phyloP scores from a whole-genome alignment of 108 stramenopile genomes.

The Skeletonema marinoi region DNA sequence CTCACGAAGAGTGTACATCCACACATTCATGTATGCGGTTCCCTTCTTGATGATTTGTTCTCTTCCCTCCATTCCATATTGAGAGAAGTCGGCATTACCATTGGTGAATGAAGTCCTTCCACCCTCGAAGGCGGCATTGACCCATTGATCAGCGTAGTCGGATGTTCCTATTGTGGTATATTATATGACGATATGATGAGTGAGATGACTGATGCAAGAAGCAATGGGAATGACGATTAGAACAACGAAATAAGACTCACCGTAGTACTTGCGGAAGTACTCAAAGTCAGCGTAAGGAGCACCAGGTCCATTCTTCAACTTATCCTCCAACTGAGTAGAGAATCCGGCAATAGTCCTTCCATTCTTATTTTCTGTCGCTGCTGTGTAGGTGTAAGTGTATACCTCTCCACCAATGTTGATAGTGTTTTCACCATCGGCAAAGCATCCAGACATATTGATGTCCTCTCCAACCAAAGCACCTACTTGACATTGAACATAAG shows the following conservation, averaged over 20 bases:
- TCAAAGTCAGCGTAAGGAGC: constrained; percentile 56
- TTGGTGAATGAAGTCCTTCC: constrained; percentile 49
- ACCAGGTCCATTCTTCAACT: constrained; percentile 43
- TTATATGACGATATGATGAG: not conserved
- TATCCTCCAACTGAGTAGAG: constrained; percentile 47
- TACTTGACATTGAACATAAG: constrained; percentile 71
- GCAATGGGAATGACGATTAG: not conserved
- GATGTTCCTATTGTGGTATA: constrained; percentile 6
- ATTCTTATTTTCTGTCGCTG: constrained; percentile 56
- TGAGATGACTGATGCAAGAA: not conserved
- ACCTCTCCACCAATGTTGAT: constrained; percentile 26
- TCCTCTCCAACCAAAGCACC: constrained; percentile 53
- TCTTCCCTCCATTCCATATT: constrained; percentile 25
- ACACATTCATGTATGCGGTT: constrained; percentile 60
- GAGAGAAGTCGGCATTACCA: constrained; percentile 70
- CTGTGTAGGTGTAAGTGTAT: constrained; percentile 51
- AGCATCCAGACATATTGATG: constrained; percentile 16
- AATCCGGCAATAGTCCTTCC: constrained; percentile 64
- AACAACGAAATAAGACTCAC: constrained; percentile 1
- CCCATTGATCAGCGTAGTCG: constrained; percentile 80
- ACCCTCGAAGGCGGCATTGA: constrained; percentile 64
- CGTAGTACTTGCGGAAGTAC: constrained; percentile 74
- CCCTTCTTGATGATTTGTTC: constrained; percentile 77
- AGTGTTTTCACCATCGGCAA: constrained; percentile 6
- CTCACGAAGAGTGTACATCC: constrained; percentile 76